Evolutionary conservation across 208 protist species (phyloP).

Genomic region (Leptomonas seymouri): DNA sequence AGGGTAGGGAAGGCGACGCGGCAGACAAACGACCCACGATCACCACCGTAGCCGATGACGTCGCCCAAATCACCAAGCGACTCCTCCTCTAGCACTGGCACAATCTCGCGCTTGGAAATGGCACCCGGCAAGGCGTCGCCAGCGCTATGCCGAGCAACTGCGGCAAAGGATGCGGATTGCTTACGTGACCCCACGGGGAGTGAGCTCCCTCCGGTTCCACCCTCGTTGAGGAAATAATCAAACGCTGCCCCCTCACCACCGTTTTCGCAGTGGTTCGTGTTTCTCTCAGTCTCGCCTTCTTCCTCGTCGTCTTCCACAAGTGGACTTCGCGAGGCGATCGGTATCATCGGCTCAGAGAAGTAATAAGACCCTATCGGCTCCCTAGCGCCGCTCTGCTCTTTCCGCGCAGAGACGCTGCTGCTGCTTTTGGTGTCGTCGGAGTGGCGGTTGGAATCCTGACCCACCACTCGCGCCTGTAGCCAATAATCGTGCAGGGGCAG

Average conservation of each 20-base stretch:
- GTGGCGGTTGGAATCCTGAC: conserved; percentile 10
- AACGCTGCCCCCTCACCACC: conserved; percentile 6
- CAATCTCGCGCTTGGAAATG: neutral
- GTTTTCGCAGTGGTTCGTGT: neutral
- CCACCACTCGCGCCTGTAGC: conserved; percentile 7
- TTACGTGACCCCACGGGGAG: neutral
- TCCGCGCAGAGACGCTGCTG: neutral
- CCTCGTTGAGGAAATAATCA: conserved; percentile 11
- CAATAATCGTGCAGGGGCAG: conserved; percentile 29
- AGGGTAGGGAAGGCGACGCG: conserved; percentile 28
- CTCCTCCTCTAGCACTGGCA: conserved; percentile 22
- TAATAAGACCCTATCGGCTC: conserved; percentile 1
- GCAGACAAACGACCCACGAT: conserved; percentile 78
- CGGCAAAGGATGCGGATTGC: neutral
- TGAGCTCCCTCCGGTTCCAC: neutral
- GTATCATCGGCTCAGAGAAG: neutral
- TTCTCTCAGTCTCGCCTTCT: neutral
- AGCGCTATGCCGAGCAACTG: neutral
- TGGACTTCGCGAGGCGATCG: neutral
- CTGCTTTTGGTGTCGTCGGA: conserved; percentile 7
- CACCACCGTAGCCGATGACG: conserved; percentile 69
- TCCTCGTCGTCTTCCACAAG: conserved; percentile 35
- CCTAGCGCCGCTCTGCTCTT: neutral
- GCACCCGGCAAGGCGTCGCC: neutral
- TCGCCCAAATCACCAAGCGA: conserved; percentile 27